phyloP scores from a whole-genome alignment of 805 yeast species.

The Candida ficus region DNA sequence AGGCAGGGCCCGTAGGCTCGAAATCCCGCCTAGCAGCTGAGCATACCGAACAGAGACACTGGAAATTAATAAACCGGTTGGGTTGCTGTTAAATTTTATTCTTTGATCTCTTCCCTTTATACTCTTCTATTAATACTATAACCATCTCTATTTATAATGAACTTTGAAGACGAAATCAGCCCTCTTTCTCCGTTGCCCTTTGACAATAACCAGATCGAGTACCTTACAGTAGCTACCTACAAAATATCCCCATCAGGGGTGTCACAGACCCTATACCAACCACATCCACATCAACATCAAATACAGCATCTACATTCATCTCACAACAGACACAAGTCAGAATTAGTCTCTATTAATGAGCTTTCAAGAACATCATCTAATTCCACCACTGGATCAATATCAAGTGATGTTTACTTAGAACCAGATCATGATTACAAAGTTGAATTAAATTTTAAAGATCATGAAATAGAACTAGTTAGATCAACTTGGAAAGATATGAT shows the following conservation, averaged over 20 bases:
- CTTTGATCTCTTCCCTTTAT: no score
- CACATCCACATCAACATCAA: neutral
- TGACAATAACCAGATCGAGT: no score
- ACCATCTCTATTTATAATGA: no score
- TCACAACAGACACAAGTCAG: constrained; percentile 4
- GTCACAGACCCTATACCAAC: neutral
- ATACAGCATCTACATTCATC: no score
- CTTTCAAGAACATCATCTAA: constrained; percentile 7
- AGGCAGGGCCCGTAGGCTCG: no score
- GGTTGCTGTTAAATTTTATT: no score
- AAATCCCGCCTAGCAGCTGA: no score
- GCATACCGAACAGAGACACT: no score
- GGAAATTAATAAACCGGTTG: no score
- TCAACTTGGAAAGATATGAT: constrained; percentile 35
- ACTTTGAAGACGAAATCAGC: no score
- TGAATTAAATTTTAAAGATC: constrained; percentile 24
- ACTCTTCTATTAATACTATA: no score
- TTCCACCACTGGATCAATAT: constrained; percentile 2
- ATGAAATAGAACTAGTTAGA: constrained; percentile 31
- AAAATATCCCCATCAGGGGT: neutral
- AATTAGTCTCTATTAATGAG: constrained; percentile 8
- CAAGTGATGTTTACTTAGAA: constrained; percentile 21
- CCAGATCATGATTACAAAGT: constrained; percentile 22
- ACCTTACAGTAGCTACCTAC: neutral
- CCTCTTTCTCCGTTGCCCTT: no score